Evolutionary conservation across 495 filamentous ascomycete genomes (phyloP), one percentile per base, ranked within the genome.

Genomic region (Penicillium goetzii): DNA sequence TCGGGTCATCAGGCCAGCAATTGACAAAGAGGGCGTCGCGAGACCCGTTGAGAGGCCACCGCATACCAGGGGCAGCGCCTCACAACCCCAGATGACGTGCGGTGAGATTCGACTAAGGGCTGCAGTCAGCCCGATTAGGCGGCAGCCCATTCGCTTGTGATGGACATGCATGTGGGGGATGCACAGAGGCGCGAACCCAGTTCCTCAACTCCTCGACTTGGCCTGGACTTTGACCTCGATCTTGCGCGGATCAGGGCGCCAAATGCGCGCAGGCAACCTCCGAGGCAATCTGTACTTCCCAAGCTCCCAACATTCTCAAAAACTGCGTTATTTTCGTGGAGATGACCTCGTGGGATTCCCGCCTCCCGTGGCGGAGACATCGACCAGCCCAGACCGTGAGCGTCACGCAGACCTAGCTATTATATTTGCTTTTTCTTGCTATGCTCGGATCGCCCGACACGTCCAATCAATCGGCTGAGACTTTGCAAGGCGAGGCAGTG

Each of bases 271-370:
- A 61, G 53, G 57, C 57, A 62, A 63, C 49, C 23, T 19, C 56
- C 38, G 30, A 26, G 34, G 43, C 36, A 52, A 21, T 32, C 53
- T 32, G 5, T 32, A 32, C 30, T 32, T 32, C 30, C 2, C 30
- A 32, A 32, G n/a, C 5, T 34, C 36, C 2, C 14, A 17, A 14
- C 14, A n/a, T 11, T 40, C 14, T 17, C 4, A 45, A 14, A 52
- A 58, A 25, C 36, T 58, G 56, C 62, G 28, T 68, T 47, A 63
- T 61, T 15, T 51, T 69, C 54, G 60, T 64, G 49, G 51, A 60
- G 51, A 49, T 59, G 50, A 14, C 50, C 50, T 58, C 33, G 47
- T 21, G 17, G 26, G 45, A 36, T 59, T 47, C 43, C 10, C 9
- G 43, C 14, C 12, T n/a, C 43, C 32, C 15, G 34, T 32, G 38